Conservation (phyloP, 2,329 filamentous ascomycete species). For the Achaetomium macrosporum region DNA sequence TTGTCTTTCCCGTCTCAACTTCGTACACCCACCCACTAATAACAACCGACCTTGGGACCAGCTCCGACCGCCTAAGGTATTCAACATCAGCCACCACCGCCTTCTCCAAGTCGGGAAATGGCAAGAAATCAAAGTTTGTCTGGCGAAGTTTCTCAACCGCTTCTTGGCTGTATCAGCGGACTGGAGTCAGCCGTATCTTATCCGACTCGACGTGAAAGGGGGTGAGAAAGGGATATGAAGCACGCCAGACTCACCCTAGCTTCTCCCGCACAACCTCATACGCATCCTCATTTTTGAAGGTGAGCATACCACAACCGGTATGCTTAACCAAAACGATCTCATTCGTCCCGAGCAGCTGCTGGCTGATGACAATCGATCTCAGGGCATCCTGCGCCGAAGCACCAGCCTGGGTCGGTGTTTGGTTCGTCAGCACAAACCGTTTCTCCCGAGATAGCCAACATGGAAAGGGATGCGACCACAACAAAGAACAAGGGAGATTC, state of each 20-base stretch:
- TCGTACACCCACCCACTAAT: conserved; percentile 75
- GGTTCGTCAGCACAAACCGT: not conserved
- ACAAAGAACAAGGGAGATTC: not conserved
- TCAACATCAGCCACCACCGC: conserved; percentile 62
- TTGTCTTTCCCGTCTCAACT: conserved; percentile 59
- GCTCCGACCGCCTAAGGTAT: conserved; percentile 52
- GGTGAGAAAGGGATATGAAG: not conserved
- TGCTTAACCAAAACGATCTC: conserved; percentile 73
- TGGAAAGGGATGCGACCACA: not conserved
- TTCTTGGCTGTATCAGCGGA: conserved; percentile 9
- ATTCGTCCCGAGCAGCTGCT: conserved; percentile 70
- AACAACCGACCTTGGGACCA: conserved; percentile 53
- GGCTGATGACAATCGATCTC: conserved; percentile 69
- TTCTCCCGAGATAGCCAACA: not conserved
- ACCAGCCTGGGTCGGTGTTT: conserved; percentile 42
- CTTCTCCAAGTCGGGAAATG: conserved; percentile 58
- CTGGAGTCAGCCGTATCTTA: not conserved
- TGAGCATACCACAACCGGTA: conserved; percentile 70
- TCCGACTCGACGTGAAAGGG: no score
- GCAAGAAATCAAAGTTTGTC: conserved; percentile 52
- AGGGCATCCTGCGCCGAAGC: conserved; percentile 62
- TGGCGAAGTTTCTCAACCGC: conserved; percentile 26
- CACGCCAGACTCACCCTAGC: conserved; percentile 36
- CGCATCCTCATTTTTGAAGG: conserved; percentile 56
- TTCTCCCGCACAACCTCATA: conserved; percentile 52